Base-by-base conservation (phyloP, 2,329 filamentous ascomycete species). In the Cytospora schulzeri region DNA sequence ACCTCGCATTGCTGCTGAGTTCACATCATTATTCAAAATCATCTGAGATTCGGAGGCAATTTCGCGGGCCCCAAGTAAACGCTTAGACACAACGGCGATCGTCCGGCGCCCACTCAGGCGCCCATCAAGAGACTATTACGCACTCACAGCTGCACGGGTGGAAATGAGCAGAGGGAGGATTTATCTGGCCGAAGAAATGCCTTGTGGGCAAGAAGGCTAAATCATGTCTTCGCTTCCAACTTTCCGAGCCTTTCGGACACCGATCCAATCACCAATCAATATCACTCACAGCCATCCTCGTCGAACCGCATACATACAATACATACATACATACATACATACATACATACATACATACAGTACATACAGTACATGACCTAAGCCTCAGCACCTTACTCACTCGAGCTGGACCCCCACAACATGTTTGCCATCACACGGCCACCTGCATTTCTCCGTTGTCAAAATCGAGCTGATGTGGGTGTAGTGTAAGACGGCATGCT, bases 391-490 rank as follows among this genome's bases (percentile, higher is more conserved):
- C 54, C 55, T 59, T 54, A 53, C 48, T 45, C 19, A 35, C 38
- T 60, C 29, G 26, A 64, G 61, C 53, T 66, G 64, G 60, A 56
- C 64, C 64, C 60, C 56, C n/a, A n/a, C n/a, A n/a, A 64, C 64
- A 54, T 54, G 45, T 57, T 56, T 60, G 61, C 53, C 51, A 64
- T 61, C 60, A 60, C 60, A 64, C 60, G 61, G 61, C 52, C 55
- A 29, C 45, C 50, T 54, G 61, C 64, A 54, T 60, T 24, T 48
- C 45, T 48, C 45, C 45, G 45, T 48, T 48, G 45, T 48, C 45
- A 48, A 24, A 48, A 48, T 24, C 45, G 45, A 48, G 45, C 17
- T 48, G 45, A 48, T 48, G 45, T 48, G 45, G n/a, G n/a, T 48
- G 45, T 48, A 11, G 41, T 48, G 45, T 48, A 11, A 24, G 45